A percentile compares a stretch with the other conserved stretches of the same genome.
phyloP scores from a whole-genome alignment of 177 flowering plant species.

The Vitis hybrid region DNA sequence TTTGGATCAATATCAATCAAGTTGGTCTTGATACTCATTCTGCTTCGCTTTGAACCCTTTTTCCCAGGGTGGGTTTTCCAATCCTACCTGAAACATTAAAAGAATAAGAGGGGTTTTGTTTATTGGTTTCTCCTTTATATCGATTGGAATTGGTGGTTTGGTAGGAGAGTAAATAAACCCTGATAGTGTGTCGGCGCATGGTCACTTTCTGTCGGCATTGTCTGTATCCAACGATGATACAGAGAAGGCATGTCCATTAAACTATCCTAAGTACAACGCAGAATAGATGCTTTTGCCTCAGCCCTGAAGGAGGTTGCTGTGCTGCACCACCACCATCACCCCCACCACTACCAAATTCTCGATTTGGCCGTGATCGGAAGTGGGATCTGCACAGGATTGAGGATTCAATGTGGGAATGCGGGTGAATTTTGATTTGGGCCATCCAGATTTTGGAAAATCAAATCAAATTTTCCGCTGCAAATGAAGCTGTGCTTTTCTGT shows the following conservation, averaged over 20 bases:
- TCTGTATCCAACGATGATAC: conserved; percentile 38
- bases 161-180: conserved; percentile 4
- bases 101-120: background rate
- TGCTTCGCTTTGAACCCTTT: too few relatives aligned
- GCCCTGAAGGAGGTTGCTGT: background rate
- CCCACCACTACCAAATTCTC: background rate
- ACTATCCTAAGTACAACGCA: conserved; percentile 10
- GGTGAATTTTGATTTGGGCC: conserved; percentile 18
- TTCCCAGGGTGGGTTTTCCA: background rate
- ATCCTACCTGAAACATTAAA: background rate
- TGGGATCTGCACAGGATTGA: conserved; percentile 2
- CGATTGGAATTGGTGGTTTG: conserved; percentile 14
- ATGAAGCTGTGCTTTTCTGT: conserved; percentile 38
- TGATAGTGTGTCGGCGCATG: conserved; percentile 51
- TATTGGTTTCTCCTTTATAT: background rate
- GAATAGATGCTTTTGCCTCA: conserved; percentile 8
- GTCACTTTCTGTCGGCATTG: conserved; percentile 75
- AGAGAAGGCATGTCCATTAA: conserved; percentile 2
- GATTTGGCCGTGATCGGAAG: background rate
- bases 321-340: background rate
- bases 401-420: conserved; percentile 28
- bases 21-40: too few relatives aligned
- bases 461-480: conserved; percentile 25
- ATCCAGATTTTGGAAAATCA: conserved; percentile 9
- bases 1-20: too few relatives aligned